Base-by-base conservation (phyloP, 2,329 filamentous ascomycete genomes). In the Paecilomyces niveus region DNA sequence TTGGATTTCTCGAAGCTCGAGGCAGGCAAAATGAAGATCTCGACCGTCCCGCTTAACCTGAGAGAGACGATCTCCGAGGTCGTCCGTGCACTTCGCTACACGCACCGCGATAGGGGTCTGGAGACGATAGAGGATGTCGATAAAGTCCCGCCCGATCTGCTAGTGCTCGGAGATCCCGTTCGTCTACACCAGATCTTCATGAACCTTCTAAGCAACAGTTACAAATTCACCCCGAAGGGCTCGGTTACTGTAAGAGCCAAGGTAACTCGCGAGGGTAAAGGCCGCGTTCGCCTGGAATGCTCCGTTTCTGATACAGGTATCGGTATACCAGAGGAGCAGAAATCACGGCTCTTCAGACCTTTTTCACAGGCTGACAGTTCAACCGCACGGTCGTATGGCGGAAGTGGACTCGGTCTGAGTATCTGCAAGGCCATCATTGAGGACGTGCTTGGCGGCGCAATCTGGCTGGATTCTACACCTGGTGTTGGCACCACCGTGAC, bases 381-480 rank as follows among this genome's bases (percentile, higher is more conserved):
- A 65, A 96, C 92, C 2, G 91, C 92, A 57, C 83, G 92, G 56
- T 94, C 92, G 69, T 97, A 96, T 66, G 92, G 92, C 49, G 92
- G 92, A 51, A 96, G 91, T 64, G 92, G 92, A 24, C 85, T 97
- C 2, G 92, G 92, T 1, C 81, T 97, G 51, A 95, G 90, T 68
- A 97, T 97, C 63, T 96, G 92, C 82, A 96, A 96, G 74, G 92
- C 90, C 0, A 85, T 97, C 51, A 92, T 97, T 61, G 90, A 96
- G 75, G 90, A 89, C 21, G 92, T 96, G 74, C 92, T 97, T 84
- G 86, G 90, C 61, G 92, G 92, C 50, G 86, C 83, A 61, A 95
- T 97, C 61, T 86, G 87, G 74, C 83, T 97, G 1, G 88, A 94
- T 61, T 94, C 89, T 62, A 81, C 85, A 49, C 86, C 90, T 60